Percentiles rank a stretch among this genome's conserved stretches.
Evolutionary conservation across 371 early-diverging fungal species (phyloP).

Genomic region (Syncephalastrum sp.): DNA sequence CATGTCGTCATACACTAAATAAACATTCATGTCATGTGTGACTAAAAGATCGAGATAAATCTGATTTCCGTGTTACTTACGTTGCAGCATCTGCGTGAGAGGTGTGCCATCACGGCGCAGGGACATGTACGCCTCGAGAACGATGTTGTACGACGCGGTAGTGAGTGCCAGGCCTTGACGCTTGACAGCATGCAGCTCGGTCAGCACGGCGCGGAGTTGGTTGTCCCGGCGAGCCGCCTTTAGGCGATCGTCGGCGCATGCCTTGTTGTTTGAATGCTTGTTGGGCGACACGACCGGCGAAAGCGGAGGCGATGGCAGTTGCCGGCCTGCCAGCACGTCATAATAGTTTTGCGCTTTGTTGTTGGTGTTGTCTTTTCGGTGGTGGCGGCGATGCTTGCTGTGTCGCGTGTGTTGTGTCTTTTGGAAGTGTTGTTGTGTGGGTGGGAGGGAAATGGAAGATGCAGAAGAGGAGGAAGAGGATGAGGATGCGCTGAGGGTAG

Average conservation of each 20-base stretch:
- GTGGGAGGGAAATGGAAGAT: no score
- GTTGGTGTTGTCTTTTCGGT: no score
- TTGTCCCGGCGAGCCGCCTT: slow-evolving; percentile 33
- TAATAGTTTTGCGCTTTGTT: no score
- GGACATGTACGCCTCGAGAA: slow-evolving; percentile 38
- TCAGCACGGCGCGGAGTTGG: slow-evolving; percentile 32
- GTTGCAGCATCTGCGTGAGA: slow-evolving; percentile 32
- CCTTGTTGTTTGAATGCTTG: no score
- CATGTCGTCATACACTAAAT: slow-evolving; percentile 46
- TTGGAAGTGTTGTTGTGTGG: no score
- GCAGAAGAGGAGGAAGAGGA: no score
- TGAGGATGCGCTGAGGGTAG: no score
- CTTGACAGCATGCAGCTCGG: slow-evolving; percentile 32
- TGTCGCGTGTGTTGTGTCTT: no score
- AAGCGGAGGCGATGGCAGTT: no score
- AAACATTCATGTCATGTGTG: neutral
- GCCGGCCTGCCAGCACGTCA: no score
- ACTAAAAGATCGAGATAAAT: neutral
- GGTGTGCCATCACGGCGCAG: slow-evolving; percentile 40
- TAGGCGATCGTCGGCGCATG: slow-evolving; percentile 9
- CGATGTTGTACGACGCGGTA: slow-evolving; percentile 40
- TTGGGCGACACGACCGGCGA: no score
- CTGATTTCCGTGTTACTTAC: slow-evolving; percentile 14
- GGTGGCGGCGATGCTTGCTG: no score
- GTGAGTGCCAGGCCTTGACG: slow-evolving; percentile 29